phyloP scores from a whole-genome alignment of 108 stramenopile species.

The Fistulifera pelliculosa region DNA sequence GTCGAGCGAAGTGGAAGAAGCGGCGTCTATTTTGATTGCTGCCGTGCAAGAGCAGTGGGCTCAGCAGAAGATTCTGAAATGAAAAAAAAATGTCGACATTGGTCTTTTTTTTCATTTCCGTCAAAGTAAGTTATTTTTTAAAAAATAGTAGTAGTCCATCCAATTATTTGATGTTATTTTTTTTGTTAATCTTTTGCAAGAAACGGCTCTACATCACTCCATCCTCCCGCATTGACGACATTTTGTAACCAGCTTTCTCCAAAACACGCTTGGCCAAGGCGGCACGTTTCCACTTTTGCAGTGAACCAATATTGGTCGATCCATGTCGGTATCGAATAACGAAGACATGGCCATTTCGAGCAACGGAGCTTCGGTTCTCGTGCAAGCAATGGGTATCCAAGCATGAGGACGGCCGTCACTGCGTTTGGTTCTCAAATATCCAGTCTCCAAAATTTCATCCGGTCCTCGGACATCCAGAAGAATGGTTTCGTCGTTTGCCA shows the following conservation, averaged over 20 bases:
- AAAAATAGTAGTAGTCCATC: too few species aligned
- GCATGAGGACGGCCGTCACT: not conserved
- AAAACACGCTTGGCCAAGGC: slow-evolving; percentile 38
- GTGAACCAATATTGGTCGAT: slow-evolving; percentile 32
- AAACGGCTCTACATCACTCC: not conserved
- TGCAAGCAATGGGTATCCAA: not conserved
- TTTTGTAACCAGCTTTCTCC: slow-evolving; percentile 30
- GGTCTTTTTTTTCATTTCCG: not conserved
- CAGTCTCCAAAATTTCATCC: not conserved
- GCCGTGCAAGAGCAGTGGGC: slow-evolving; percentile 22
- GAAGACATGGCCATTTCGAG: not conserved
- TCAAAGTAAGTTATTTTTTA: too few species aligned
- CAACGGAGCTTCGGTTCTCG: not conserved
- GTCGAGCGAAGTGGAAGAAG: slow-evolving; percentile 63
- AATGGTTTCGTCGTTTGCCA: not conserved
- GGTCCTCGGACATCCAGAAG: slow-evolving; percentile 4
- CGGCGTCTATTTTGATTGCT: slow-evolving; percentile 61
- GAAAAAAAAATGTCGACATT: too few species aligned
- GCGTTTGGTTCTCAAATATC: not conserved
- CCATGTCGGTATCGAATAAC: not conserved
- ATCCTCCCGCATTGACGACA: slow-evolving; percentile 56
- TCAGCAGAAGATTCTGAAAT: too few species aligned
- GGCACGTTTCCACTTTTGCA: slow-evolving; percentile 42
- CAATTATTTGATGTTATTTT: not conserved
- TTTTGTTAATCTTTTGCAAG: not conserved